Evolutionary conservation across 345 rosid species (phyloP).

Genomic region (Arabis hirsuta): DNA sequence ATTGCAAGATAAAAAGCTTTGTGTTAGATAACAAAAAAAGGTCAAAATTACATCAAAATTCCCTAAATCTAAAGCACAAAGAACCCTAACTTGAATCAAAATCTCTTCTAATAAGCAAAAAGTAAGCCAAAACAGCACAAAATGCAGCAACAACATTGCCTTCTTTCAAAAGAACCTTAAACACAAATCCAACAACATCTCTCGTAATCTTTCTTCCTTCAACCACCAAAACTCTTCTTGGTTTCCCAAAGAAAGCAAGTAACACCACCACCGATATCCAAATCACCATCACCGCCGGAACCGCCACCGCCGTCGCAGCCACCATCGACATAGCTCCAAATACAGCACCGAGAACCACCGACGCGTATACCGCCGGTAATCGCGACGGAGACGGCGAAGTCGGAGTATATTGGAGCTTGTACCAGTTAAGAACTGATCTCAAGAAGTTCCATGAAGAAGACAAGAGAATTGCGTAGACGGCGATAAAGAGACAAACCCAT

Average conservation of each 20-base stretch:
- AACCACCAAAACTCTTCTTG: slow-evolving; percentile 54
- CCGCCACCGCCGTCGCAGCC: slow-evolving; percentile 82
- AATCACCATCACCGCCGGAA: slow-evolving; percentile 73
- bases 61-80: neutral
- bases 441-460: slow-evolving; percentile 68
- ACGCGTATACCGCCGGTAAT: slow-evolving; percentile 80
- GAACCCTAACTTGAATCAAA: slow-evolving; percentile 22
- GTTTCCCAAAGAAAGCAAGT: slow-evolving; percentile 77
- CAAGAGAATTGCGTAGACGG: slow-evolving; percentile 64
- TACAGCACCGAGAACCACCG: slow-evolving; percentile 73
- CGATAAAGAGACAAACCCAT: slow-evolving; percentile 73
- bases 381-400: slow-evolving; percentile 22
- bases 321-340: slow-evolving; percentile 73
- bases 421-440: slow-evolving; percentile 69
- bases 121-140: slow-evolving; percentile 71
- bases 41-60: neutral
- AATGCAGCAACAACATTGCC: slow-evolving; percentile 66
- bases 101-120: slow-evolving; percentile 61
- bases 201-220: slow-evolving; percentile 70
- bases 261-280: slow-evolving; percentile 72
- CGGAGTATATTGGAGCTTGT: slow-evolving; percentile 42
- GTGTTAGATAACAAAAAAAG: neutral
- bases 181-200: slow-evolving; percentile 59
- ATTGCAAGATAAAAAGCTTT: no score
- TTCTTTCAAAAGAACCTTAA: slow-evolving; percentile 67